Base-by-base conservation (phyloP, 257 asterid species). In the Echites panduratus region DNA sequence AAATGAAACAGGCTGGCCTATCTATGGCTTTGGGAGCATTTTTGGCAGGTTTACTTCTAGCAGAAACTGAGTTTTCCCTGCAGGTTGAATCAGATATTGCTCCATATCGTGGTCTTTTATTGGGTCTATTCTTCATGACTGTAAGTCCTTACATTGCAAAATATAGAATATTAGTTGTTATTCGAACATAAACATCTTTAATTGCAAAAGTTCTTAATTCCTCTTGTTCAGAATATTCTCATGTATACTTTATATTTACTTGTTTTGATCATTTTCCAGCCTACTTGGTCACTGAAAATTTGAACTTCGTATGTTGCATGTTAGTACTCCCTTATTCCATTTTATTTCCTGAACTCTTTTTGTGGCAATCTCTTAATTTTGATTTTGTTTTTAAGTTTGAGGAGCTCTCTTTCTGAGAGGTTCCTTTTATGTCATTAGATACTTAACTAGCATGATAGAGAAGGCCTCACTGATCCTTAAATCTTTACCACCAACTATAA, bases 31-130 rank as follows among this genome's bases (percentile, higher is more conserved):
- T 95, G 77, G 99, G 99, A 77, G 99, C 99, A 76, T 95, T 95
- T 89, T 90, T 95, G 88, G 99, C 99, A 86, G 99, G 99, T 78
- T 86, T 95, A 88, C 99, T 95, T 82, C 89, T 95, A 66, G 99
- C 99, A 17, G 99, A 95, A 89, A 95, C 99, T 20, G 99, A 95
- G 81, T 95, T 95, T 81, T 92, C 98, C 11, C 83, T 95, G 89
- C 99, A 95, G 88, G 99, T 95, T 69, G 99, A 95, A 83, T 95
- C 99, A 66, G 99, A 95, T 87, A 95, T 95, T 84, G 98, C 99
- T 75, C 99, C 99, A 64, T 91, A 95, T 72, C 99, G 99, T 73
- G 99, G 99, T 76, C 99, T 95, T 78, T 84, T 95, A 48, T 84
- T 95, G 87, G 99, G 99, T 68, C 98, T 95, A 82, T 95, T 95